A percentile compares a stretch with the other conserved stretches of the same genome.
phyloP scores from a whole-genome alignment of 306 rosid genomes.

The Prunus salicina region DNA sequence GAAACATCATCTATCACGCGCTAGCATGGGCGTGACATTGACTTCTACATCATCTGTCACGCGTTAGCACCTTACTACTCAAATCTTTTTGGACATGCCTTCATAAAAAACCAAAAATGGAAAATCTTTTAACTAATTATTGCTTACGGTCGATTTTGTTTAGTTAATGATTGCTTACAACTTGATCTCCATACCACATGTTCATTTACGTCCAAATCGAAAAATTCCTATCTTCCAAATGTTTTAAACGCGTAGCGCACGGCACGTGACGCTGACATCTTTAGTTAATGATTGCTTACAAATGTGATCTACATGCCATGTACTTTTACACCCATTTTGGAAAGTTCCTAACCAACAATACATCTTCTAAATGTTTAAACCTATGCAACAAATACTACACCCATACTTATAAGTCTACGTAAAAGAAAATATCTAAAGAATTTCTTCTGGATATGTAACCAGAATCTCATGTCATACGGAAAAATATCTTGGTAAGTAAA shows the following conservation, averaged over 20 bases:
- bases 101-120: not conserved
- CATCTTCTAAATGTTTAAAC: not conserved
- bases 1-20: not conserved
- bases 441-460: not conserved
- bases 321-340: not conserved
- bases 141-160: not conserved
- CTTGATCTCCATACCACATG: not conserved
- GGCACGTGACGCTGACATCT: not conserved
- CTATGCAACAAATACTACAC: not conserved
- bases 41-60: no score
- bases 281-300: no score
- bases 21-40: not conserved
- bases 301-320: no score
- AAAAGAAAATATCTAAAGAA: no score
- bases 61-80: not conserved
- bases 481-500: not conserved
- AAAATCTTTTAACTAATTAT: not conserved
- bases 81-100: not conserved
- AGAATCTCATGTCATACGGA: not conserved
- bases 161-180: not conserved
- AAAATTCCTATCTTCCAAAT: not conserved
- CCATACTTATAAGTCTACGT: not conserved
- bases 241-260: not conserved
- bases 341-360: not conserved
- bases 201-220: not conserved